phyloP scores from a whole-genome alignment of 2,329 filamentous ascomycete species.

The Fusarium praegraminearum region DNA sequence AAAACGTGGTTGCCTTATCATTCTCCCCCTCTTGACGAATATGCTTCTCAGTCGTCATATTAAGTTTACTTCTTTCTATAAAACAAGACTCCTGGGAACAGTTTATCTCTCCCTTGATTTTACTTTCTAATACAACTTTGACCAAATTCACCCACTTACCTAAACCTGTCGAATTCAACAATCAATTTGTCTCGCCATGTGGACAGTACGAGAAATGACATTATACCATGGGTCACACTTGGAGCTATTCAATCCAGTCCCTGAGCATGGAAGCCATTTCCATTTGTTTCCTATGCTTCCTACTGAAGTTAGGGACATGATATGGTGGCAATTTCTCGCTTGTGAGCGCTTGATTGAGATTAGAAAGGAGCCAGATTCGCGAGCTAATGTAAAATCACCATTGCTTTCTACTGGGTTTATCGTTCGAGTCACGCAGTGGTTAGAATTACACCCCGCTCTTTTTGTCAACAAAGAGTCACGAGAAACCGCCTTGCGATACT shows the following conservation, averaged over 20 bases:
- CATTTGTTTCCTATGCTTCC: fast-evolving
- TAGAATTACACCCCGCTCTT: too few species aligned
- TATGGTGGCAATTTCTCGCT: neutral
- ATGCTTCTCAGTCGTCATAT: neutral
- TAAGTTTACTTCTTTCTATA: neutral
- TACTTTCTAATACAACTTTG: fast-evolving
- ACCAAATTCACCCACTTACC: neutral
- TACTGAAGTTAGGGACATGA: neutral
- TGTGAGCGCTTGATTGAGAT: too few species aligned
- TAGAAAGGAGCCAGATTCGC: too few species aligned
- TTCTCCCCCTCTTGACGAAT: neutral
- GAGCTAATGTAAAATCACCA: too few species aligned
- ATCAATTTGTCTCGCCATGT: neutral
- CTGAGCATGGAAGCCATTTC: too few species aligned
- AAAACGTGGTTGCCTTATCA: neutral
- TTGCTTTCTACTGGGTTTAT: too few species aligned
- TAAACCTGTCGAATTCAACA: neutral
- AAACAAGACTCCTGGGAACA: fast-evolving
- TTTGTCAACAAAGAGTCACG: too few species aligned
- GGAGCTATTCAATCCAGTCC: neutral
- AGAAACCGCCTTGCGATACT: too few species aligned
- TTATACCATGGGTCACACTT: neutral
- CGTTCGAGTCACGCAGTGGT: too few species aligned
- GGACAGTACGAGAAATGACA: neutral
- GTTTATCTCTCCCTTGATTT: neutral